phyloP scores from a whole-genome alignment of 345 rosid species.

The Syzygium jambos region DNA sequence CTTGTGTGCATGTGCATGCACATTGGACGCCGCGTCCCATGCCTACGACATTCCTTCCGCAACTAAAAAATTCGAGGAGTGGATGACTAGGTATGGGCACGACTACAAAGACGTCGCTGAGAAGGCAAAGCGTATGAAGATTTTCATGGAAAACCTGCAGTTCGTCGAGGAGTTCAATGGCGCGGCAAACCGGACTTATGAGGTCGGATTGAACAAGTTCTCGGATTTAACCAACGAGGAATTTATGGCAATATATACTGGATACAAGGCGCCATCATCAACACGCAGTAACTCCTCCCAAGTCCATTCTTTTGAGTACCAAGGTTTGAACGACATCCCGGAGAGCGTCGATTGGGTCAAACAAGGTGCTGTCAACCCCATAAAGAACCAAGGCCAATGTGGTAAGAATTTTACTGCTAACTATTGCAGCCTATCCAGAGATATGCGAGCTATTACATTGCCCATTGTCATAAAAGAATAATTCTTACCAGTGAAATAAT shows the following conservation, averaged over 20 bases:
- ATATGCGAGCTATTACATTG: neutral
- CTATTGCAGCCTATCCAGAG: too few species aligned
- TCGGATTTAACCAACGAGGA: conserved; percentile 28
- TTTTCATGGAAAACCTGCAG: neutral
- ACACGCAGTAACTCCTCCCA: neutral
- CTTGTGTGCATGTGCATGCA: too few species aligned
- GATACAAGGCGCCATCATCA: neutral
- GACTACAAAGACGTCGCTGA: too few species aligned
- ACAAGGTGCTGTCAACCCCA: neutral
- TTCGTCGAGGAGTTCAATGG: neutral
- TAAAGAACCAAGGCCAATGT: conserved; percentile 27
- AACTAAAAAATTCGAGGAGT: too few species aligned
- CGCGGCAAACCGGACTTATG: conserved; percentile 14
- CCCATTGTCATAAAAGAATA: too few species aligned
- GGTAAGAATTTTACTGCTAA: conserved; percentile 2
- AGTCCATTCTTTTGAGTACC: conserved; percentile 1
- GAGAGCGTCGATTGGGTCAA: conserved; percentile 22
- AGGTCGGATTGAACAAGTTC: conserved; percentile 21
- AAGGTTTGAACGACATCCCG: conserved; percentile 1
- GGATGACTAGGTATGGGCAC: too few species aligned
- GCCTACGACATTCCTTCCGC: too few species aligned
- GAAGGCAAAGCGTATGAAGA: too few species aligned
- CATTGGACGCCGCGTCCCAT: too few species aligned
- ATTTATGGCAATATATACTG: conserved; percentile 7
- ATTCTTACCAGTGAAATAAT: too few species aligned